Conservation (phyloP, 2,329 filamentous ascomycete genomes). For the Penicillium corylophilum region DNA sequence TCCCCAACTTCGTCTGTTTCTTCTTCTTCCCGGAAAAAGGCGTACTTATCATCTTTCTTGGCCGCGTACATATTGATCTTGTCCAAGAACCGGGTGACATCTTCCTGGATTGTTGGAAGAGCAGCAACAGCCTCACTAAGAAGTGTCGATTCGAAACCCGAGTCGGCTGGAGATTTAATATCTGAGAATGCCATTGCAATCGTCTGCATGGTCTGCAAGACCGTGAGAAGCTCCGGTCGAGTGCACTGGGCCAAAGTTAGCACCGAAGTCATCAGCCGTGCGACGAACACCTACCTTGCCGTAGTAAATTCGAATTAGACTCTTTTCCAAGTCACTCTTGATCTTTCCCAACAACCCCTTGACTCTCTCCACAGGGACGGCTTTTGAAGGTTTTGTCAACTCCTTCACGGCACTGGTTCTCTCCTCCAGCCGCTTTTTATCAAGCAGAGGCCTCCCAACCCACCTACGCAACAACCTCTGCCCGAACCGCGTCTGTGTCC, state of each 20-base stretch:
- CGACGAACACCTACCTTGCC: slow-evolving; percentile 59
- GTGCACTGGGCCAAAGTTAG: slow-evolving; percentile 58
- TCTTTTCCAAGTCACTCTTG: slow-evolving; percentile 84
- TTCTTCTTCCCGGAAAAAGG: slow-evolving; percentile 82
- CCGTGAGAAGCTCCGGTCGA: slow-evolving; percentile 78
- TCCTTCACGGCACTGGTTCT: slow-evolving; percentile 85
- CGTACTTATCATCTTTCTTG: slow-evolving; percentile 84
- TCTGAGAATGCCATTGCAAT: slow-evolving; percentile 74
- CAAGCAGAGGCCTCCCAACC: slow-evolving; percentile 86
- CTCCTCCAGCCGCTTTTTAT: slow-evolving; percentile 71
- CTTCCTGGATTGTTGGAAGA: slow-evolving; percentile 72
- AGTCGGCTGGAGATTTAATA: slow-evolving; percentile 63
- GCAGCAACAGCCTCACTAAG: slow-evolving; percentile 70
- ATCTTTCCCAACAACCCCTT: slow-evolving; percentile 68
- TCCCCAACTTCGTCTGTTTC: slow-evolving; percentile 88
- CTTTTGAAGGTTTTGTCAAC: slow-evolving; percentile 67
- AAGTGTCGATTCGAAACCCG: slow-evolving; percentile 69
- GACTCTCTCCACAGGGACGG: slow-evolving; percentile 69
- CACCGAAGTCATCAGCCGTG: background rate
- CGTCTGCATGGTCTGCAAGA: slow-evolving; percentile 80
- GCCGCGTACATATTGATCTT: slow-evolving; percentile 84
- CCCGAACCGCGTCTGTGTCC: slow-evolving; percentile 86
- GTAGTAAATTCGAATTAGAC: slow-evolving; percentile 93
- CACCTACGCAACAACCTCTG: slow-evolving; percentile 87
- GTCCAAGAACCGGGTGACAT: slow-evolving; percentile 73